Evolutionary conservation across 2,329 filamentous ascomycete genomes (phyloP).

Genomic region (Trichophyton simii): DNA sequence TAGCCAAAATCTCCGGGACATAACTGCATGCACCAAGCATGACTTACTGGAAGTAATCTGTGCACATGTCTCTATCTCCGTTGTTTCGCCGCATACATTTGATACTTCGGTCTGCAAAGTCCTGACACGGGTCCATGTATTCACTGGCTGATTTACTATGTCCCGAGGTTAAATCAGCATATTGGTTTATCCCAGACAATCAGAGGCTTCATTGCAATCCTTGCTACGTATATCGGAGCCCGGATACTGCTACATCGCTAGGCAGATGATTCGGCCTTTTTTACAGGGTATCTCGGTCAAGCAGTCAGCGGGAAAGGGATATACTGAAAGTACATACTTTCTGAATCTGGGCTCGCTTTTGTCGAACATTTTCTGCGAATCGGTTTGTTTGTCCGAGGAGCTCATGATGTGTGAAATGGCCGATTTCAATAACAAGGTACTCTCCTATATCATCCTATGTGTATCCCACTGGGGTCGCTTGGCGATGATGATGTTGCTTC

Average conservation of each 20-base stretch:
- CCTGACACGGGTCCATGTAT: slow-evolving; percentile 91
- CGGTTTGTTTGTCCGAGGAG: slow-evolving; percentile 12
- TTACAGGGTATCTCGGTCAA: too few species aligned
- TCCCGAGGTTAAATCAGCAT: background rate
- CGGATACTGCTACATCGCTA: background rate
- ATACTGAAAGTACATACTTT: slow-evolving; percentile 36
- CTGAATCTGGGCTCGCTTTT: slow-evolving; percentile 51
- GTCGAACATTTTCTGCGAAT: slow-evolving; percentile 44
- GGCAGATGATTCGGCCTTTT: background rate
- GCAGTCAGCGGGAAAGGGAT: background rate
- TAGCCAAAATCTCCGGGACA: background rate
- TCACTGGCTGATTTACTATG: slow-evolving; percentile 74
- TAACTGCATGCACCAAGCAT: background rate
- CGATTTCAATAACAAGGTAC: background rate
- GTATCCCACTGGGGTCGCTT: background rate
- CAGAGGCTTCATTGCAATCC: background rate
- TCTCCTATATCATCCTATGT: too few species aligned
- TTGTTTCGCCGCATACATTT: slow-evolving; percentile 79
- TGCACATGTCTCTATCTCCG: slow-evolving; percentile 78
- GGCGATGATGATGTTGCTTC: background rate
- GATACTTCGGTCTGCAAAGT: slow-evolving; percentile 73
- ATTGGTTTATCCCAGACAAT: background rate
- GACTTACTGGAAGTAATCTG: slow-evolving; percentile 86
- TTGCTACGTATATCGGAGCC: background rate
- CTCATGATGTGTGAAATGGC: background rate